These are phyloP conservation scores for Ceriops tagal DNA, from an alignment of 345 rosid species.

Conservation along the genomic window DNA sequence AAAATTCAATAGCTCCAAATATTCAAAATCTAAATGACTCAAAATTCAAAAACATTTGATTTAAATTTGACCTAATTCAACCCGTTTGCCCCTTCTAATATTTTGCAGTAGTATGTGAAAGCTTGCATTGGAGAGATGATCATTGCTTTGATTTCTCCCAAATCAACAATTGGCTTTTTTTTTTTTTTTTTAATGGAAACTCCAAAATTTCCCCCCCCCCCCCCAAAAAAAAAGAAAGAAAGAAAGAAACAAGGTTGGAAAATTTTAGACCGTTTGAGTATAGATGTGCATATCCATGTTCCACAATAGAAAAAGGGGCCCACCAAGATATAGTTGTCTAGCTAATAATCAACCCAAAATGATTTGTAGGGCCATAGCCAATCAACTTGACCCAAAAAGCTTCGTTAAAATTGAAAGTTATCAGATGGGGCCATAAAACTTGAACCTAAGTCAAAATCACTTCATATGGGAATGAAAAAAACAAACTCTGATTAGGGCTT, in stretches of 20 bases:
- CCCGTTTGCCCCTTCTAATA: no score
- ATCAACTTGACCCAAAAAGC: neutral
- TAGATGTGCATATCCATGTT: neutral
- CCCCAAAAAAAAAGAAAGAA: neutral
- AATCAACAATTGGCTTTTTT: no score
- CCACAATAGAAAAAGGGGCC: neutral
- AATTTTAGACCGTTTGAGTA: neutral
- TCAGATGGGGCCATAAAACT: neutral
- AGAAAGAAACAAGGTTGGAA: neutral
- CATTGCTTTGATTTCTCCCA: no score
- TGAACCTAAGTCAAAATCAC: constrained; percentile 2
- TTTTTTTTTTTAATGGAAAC: no score
- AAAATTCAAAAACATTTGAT: no score
- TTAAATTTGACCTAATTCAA: no score
- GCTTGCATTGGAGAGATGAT: no score
- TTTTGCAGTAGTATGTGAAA: no score
- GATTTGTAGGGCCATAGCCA: neutral
- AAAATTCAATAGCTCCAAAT: no score
- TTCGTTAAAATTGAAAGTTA: neutral
- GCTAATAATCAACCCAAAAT: constrained; percentile 3
- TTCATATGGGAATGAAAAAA: neutral
- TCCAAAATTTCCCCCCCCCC: neutral
- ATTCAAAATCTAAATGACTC: no score
- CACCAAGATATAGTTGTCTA: neutral
- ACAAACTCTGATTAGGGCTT: neutral